Conservation (phyloP, 192 early-diverging fungal species). For the Dissophora globulifera region DNA sequence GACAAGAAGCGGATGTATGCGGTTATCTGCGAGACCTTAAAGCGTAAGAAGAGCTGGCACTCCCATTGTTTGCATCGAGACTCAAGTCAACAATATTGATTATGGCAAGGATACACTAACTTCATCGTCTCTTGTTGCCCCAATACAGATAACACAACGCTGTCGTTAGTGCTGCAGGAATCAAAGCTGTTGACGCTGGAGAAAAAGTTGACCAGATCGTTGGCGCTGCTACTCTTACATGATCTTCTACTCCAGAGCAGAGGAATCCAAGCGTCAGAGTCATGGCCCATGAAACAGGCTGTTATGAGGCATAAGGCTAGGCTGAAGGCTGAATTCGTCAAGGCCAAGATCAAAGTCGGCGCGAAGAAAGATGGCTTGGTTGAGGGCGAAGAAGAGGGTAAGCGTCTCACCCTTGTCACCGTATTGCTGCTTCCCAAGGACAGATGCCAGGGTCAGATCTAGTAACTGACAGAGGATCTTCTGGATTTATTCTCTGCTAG, state of each 20-base stretch:
- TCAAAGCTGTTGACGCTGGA: constrained; percentile 59
- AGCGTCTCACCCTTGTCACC: too few species aligned
- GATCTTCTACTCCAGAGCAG: constrained; percentile 85
- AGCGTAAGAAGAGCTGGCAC: constrained; percentile 59
- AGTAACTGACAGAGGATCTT: constrained; percentile 1
- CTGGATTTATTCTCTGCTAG: constrained; percentile 20
- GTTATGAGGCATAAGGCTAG: constrained; percentile 74
- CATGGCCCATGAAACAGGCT: constrained; percentile 69
- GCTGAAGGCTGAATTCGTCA: constrained; percentile 82
- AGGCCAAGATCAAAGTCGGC: constrained; percentile 75
- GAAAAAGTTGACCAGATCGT: constrained; percentile 58
- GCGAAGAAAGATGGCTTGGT: constrained; percentile 67
- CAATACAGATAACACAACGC: constrained; percentile 55
- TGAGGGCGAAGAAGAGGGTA: constrained; percentile 63
- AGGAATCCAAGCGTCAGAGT: constrained; percentile 71
- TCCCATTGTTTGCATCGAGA: background rate
- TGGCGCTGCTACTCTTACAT: constrained; percentile 81
- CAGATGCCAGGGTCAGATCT: too few species aligned
- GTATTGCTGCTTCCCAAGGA: too few species aligned
- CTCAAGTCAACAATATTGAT: too few species aligned
- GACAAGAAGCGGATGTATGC: constrained; percentile 91
- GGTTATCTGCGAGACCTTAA: constrained; percentile 92
- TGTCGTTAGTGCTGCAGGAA: constrained; percentile 62
- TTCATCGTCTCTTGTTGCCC: background rate
- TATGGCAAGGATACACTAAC: too few species aligned